Evolutionary conservation across 139 green algal genomes (phyloP), one percentile per base, ranked within the genome.

Genomic region (Chlamydomonas sphaeroides): DNA sequence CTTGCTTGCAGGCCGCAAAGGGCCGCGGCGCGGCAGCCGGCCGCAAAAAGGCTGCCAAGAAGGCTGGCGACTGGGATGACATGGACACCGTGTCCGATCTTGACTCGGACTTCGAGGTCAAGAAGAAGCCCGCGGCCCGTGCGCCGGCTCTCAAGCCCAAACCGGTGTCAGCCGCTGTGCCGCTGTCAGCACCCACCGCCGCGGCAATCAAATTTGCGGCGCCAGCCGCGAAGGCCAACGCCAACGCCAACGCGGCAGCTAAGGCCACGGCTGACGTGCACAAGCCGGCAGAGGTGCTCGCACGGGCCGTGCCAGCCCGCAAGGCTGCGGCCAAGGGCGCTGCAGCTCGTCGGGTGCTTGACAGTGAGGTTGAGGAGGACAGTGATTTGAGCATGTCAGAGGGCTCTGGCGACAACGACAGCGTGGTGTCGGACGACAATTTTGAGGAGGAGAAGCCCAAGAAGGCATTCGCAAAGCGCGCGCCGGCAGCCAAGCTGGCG

Each of bases 281-380:
- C 26, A 80, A 80, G 84, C 45, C 61, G 5, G 42, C 68, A 2
- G 74, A 36, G 6, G 68, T 32, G 71, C n/a, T 68, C 26, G 77
- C 76, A 75, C 32, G 67, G 38, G 63, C 56, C 1, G 41, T 38
- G 0, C 39, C 39, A n/a, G 76, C 73, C 3, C 79, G 79, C 41
- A 90, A 89, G 62, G 86, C 80, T 35, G 72, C 67, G 5, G 62
- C 51, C 56, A 67, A 38, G 15, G 83, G 84, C 38, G n/a, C 42
- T 1, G 79, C 65, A 17, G 66, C 48, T 3, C 57, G 65, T 11
- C 65, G 59, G 15, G 66, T 84, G 67, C 65, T 80, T 21, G 77
- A 80, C 26, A 63, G 85, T 30, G 83, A 85, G 1, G 88, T 92
- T 7, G 42, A 87, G n/a, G 75, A 83, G 14, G 70, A 63, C 23